phyloP scores from a whole-genome alignment of 768 basidiomycete genomes.

The Tubosaeta sp. region DNA sequence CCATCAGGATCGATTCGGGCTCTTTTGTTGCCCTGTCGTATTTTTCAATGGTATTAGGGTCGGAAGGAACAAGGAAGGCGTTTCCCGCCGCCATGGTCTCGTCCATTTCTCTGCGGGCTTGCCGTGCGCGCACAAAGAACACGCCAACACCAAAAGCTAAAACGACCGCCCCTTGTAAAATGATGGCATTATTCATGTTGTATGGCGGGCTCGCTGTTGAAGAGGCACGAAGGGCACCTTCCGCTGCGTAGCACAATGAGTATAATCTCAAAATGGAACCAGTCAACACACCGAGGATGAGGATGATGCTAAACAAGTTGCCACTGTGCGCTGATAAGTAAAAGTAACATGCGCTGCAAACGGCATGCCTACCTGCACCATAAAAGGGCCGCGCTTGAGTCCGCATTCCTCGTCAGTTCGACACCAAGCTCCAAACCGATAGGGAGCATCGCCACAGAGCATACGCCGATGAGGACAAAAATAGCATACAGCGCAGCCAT shows the following conservation, averaged over 20 bases:
- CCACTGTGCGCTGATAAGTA: slow-evolving; percentile 38
- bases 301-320: slow-evolving; percentile 61
- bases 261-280: background rate
- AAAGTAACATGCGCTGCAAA: background rate
- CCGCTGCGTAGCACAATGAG: slow-evolving; percentile 35
- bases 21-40: background rate
- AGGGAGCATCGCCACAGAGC: slow-evolving; percentile 68
- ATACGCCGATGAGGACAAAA: slow-evolving; percentile 63
- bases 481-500: slow-evolving; percentile 57
- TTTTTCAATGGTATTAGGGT: background rate
- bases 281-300: slow-evolving; percentile 51
- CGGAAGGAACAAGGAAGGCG: background rate
- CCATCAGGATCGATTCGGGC: background rate
- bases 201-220: slow-evolving; percentile 59
- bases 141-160: slow-evolving; percentile 37
- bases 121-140: slow-evolving; percentile 55
- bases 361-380: slow-evolving; percentile 61
- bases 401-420: slow-evolving; percentile 76
- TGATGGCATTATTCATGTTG: slow-evolving; percentile 65
- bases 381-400: slow-evolving; percentile 68
- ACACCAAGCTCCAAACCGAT: slow-evolving; percentile 73
- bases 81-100: slow-evolving; percentile 40
- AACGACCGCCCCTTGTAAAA: slow-evolving; percentile 59
- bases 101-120: slow-evolving; percentile 60
- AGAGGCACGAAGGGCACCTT: slow-evolving; percentile 65